Conservation (phyloP, 179 eudicot species). For the Vitellaria paradoxa region DNA sequence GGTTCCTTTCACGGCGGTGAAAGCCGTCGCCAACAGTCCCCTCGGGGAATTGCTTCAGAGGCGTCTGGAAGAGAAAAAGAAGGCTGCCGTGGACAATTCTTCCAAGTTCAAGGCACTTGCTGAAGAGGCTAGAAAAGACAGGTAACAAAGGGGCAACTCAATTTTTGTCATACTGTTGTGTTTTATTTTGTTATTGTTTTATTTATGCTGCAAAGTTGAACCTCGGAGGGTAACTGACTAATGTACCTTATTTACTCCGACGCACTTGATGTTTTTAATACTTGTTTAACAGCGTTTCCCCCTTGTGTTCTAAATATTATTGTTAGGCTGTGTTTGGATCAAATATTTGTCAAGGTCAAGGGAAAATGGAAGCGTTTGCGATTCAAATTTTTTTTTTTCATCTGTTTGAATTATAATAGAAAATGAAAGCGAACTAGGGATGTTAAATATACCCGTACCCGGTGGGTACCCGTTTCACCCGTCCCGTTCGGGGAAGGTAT, state of each 20-base stretch:
- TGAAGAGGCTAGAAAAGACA: slow-evolving; percentile 52
- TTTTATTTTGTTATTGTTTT: neutral
- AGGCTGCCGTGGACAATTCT: slow-evolving; percentile 42
- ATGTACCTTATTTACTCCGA: neutral
- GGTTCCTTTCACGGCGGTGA: slow-evolving; percentile 93
- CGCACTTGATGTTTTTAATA: neutral
- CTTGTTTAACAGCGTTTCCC: too few species aligned
- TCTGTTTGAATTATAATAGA: too few species aligned
- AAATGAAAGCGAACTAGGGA: too few species aligned
- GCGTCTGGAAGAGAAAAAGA: slow-evolving; percentile 59
- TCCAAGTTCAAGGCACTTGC: slow-evolving; percentile 43
- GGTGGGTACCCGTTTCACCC: too few species aligned
- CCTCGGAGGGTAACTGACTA: neutral
- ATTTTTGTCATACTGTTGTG: neutral
- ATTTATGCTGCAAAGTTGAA: neutral
- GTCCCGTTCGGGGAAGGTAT: too few species aligned
- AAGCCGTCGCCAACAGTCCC: slow-evolving; percentile 86
- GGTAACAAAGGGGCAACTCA: slow-evolving; percentile 32
- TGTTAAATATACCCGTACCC: too few species aligned
- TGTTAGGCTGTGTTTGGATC: too few species aligned
- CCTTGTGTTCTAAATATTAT: neutral
- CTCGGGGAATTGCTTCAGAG: slow-evolving; percentile 68
- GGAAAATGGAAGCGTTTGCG: too few species aligned
- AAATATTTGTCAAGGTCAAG: too few species aligned
- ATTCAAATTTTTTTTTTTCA: too few species aligned